Evolutionary conservation across 495 filamentous ascomycete species (phyloP).

Genomic region (Xylaria palmicola): DNA sequence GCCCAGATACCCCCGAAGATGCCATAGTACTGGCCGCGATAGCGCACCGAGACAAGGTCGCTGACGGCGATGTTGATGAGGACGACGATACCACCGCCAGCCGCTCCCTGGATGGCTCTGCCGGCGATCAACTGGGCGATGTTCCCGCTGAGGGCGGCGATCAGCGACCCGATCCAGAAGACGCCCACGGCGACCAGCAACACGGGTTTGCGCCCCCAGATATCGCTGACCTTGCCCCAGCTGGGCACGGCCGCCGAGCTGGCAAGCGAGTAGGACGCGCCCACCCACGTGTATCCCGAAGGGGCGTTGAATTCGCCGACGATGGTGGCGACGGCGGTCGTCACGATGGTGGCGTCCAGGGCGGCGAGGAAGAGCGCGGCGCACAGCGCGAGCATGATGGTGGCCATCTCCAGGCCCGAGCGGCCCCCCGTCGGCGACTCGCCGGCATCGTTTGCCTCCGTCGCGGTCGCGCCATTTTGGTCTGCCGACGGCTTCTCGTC

Average conservation of each 20-base stretch:
- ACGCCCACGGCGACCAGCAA: conserved; percentile 66
- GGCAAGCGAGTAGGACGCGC: conserved; percentile 63
- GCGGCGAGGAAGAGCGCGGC: conserved; percentile 55
- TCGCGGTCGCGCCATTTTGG: neutral
- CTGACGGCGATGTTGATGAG: conserved; percentile 77
- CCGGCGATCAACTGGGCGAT: conserved; percentile 74
- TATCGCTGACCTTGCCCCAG: conserved; percentile 80
- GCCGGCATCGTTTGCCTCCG: neutral
- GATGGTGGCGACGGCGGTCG: conserved; percentile 55
- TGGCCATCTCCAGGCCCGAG: conserved; percentile 10
- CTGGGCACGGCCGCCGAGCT: conserved; percentile 67
- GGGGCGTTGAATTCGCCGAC: conserved; percentile 61
- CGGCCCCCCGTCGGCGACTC: neutral
- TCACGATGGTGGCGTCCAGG: conserved; percentile 50
- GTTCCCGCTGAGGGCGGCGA: conserved; percentile 65
- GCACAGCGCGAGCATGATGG: conserved; percentile 45
- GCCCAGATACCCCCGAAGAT: conserved; percentile 69
- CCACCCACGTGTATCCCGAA: conserved; percentile 73
- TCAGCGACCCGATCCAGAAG: conserved; percentile 73
- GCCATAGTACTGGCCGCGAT: conserved; percentile 60
- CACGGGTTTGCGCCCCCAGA: conserved; percentile 79
- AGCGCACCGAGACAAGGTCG: conserved; percentile 68
- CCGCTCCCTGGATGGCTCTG: conserved; percentile 74
- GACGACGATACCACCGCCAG: conserved; percentile 74
- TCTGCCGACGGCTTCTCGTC: neutral